Evolutionary conservation across 1,284 basidiomycete genomes (phyloP).

Genomic region (Moniliella sp.): DNA sequence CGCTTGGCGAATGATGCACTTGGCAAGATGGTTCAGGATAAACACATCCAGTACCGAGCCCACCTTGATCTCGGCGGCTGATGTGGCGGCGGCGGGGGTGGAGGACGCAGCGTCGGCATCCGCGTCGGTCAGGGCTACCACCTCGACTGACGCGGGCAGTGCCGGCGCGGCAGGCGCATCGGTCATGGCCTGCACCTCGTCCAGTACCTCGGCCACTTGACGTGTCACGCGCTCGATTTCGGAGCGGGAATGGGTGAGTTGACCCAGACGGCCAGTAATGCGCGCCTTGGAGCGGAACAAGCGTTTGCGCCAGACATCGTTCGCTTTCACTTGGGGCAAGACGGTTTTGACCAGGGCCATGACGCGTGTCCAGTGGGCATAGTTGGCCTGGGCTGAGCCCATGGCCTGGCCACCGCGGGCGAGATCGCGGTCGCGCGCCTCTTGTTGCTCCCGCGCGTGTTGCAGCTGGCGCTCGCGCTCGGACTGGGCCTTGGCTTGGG

Average conservation of each 20-base stretch:
- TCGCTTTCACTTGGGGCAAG: slow-evolving; percentile 52
- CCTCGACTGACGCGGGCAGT: slow-evolving; percentile 74
- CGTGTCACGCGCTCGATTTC: slow-evolving; percentile 49
- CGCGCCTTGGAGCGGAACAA: slow-evolving; percentile 48
- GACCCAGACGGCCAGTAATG: slow-evolving; percentile 74
- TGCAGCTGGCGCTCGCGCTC: too few relatives aligned
- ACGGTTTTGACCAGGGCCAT: too few relatives aligned
- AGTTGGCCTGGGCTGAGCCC: too few relatives aligned
- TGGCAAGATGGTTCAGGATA: slow-evolving; percentile 63
- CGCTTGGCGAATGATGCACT: slow-evolving; percentile 71
- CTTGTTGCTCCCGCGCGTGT: too few relatives aligned
- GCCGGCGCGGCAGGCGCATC: slow-evolving; percentile 47
- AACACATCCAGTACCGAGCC: slow-evolving; percentile 46
- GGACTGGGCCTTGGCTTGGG: too few relatives aligned
- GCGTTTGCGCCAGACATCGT: slow-evolving; percentile 39
- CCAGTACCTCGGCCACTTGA: slow-evolving; percentile 50
- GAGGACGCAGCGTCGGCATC: slow-evolving; percentile 43
- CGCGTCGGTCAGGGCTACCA: slow-evolving; percentile 57
- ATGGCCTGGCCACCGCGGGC: too few relatives aligned
- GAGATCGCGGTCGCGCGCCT: too few relatives aligned
- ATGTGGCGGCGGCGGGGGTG: slow-evolving; percentile 46
- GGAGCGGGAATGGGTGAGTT: slow-evolving; percentile 57
- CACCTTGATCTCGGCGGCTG: slow-evolving; percentile 44
- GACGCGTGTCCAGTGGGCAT: too few relatives aligned
- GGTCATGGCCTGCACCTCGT: slow-evolving; percentile 38